Evolutionary conservation across 768 basidiomycete species (phyloP).

Genomic region (Tricholoma furcatifolium): DNA sequence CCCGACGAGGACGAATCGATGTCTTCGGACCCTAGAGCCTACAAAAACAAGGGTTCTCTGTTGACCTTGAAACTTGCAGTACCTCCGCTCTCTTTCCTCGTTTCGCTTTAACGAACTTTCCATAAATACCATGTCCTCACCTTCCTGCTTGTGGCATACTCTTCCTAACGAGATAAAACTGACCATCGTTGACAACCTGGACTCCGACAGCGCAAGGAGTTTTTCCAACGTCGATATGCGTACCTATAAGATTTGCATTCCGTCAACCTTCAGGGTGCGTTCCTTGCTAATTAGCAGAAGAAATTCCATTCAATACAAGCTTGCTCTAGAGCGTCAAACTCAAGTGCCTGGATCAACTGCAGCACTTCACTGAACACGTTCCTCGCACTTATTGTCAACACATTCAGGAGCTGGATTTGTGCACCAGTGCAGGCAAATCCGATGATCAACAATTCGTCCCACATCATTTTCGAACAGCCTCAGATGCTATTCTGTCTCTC

Average conservation of each 20-base stretch:
- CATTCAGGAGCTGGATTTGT: slow-evolving; percentile 55
- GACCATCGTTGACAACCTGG: slow-evolving; percentile 50
- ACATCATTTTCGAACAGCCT: slow-evolving; percentile 28
- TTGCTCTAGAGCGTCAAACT: slow-evolving; percentile 47
- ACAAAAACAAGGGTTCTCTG: slow-evolving; percentile 11
- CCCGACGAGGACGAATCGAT: slow-evolving; percentile 37
- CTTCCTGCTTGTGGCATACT: slow-evolving; percentile 42
- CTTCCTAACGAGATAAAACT: slow-evolving; percentile 71
- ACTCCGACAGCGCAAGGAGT: slow-evolving; percentile 38
- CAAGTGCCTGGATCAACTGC: slow-evolving; percentile 41
- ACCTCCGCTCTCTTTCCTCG: background rate
- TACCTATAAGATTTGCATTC: slow-evolving; percentile 55
- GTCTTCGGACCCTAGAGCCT: slow-evolving; percentile 25
- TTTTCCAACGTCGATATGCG: slow-evolving; percentile 49
- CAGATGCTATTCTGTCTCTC: slow-evolving; percentile 49
- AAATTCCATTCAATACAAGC: slow-evolving; percentile 14
- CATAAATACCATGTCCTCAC: slow-evolving; percentile 19
- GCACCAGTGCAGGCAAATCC: slow-evolving; percentile 25
- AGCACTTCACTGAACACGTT: slow-evolving; percentile 53
- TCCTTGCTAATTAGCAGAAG: background rate
- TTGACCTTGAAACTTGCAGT: background rate
- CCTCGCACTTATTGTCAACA: slow-evolving; percentile 50
- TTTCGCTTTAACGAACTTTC: slow-evolving; percentile 3
- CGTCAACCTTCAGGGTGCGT: slow-evolving; percentile 58
- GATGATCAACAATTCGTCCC: slow-evolving; percentile 12